These are phyloP conservation scores for Suillus subluteus DNA, from an alignment of 768 basidiomycete species.

Conservation along the genomic window DNA sequence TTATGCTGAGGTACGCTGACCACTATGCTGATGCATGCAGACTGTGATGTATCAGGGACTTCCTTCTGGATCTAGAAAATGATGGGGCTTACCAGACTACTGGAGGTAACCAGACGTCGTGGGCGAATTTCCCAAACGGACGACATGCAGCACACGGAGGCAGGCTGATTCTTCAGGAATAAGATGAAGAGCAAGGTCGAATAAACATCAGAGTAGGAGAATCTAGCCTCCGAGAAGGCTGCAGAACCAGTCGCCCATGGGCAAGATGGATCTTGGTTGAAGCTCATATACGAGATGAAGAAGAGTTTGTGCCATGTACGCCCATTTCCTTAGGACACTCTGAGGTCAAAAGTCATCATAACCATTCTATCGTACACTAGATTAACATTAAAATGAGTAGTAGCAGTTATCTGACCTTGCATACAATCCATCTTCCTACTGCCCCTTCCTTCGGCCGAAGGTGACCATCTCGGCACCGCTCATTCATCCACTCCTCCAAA, in stretches of 20 bases:
- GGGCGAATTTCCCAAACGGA: not conserved
- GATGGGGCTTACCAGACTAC: not conserved
- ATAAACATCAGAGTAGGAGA: not conserved
- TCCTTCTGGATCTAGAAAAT: not conserved
- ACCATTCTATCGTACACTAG: conserved; percentile 1
- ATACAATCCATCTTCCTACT: conserved; percentile 64
- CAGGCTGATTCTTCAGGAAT: not conserved
- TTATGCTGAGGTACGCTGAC: not conserved
- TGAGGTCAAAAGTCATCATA: not conserved
- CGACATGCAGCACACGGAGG: not conserved
- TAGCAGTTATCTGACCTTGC: conserved; percentile 44
- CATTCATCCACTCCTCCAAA: conserved; percentile 60
- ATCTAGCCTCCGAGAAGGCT: not conserved
- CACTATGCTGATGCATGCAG: not conserved
- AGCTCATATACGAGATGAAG: not conserved
- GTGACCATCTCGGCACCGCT: conserved; percentile 45
- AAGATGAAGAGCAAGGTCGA: not conserved
- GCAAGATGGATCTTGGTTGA: not conserved
- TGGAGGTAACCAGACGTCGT: not conserved
- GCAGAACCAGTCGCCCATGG: not conserved
- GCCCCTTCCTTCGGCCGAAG: conserved; percentile 56
- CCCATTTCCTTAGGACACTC: not conserved
- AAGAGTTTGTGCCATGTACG: not conserved
- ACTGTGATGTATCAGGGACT: not conserved
- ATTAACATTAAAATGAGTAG: not conserved